Conservation (phyloP, 768 basidiomycete genomes). For the Lentinus brumalis region DNA sequence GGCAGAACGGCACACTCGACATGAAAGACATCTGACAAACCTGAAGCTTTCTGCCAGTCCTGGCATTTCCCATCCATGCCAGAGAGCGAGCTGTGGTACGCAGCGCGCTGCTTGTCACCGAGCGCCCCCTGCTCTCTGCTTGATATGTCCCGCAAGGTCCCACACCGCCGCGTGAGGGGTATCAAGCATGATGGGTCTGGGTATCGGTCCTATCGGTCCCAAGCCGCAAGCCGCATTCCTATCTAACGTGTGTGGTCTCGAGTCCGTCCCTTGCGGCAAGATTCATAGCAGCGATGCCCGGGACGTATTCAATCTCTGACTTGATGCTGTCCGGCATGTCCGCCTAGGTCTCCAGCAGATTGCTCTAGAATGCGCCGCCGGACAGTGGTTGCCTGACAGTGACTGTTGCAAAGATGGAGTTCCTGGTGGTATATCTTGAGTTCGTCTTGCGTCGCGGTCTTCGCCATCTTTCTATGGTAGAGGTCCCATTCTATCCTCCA, state of each 20-base stretch:
- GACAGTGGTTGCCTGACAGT: slow-evolving; percentile 6
- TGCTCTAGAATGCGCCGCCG: slow-evolving; percentile 5
- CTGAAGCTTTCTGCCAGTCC: too few relatives aligned
- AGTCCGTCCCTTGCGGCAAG: background rate
- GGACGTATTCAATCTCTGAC: slow-evolving; percentile 5
- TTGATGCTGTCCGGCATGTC: slow-evolving; percentile 21
- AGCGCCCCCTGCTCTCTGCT: too few relatives aligned
- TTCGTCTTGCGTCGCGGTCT: slow-evolving; percentile 42
- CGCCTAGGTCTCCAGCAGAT: slow-evolving; percentile 21
- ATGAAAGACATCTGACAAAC: too few relatives aligned
- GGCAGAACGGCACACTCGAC: too few relatives aligned
- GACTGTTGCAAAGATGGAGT: background rate
- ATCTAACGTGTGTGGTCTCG: background rate
- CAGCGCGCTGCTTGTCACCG: too few relatives aligned
- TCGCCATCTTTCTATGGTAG: slow-evolving; percentile 24
- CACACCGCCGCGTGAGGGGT: too few relatives aligned
- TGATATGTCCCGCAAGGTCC: too few relatives aligned
- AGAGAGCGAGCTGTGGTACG: too few relatives aligned
- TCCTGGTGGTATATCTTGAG: slow-evolving; percentile 28
- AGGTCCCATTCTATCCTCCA: slow-evolving; percentile 36
- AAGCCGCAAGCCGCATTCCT: too few relatives aligned
- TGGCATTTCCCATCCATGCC: too few relatives aligned
- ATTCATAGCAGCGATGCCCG: background rate
- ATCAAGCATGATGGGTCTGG: too few relatives aligned
- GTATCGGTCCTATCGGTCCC: too few relatives aligned